These are phyloP conservation scores for Phellopilus nigrolimitatus DNA, from an alignment of 1,284 basidiomycete species.

Conservation along the genomic window DNA sequence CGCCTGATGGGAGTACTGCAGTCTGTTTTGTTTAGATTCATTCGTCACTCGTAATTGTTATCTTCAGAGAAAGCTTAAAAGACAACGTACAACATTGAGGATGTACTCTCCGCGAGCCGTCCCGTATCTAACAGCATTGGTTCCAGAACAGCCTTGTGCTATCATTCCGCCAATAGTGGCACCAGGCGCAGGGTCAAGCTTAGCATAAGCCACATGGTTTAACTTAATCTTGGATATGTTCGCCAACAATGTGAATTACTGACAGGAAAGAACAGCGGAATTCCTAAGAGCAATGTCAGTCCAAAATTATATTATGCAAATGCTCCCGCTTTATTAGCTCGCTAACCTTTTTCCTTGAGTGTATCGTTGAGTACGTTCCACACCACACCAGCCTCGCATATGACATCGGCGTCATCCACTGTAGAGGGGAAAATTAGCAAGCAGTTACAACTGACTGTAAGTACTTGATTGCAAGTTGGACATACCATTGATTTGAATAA, in stretches of 20 bases:
- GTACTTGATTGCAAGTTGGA: conserved; percentile 20
- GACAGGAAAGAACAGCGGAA: conserved; percentile 55
- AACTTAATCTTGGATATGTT: not conserved
- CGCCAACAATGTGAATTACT: conserved; percentile 15
- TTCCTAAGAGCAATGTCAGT: too few relatives aligned
- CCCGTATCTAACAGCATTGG: conserved; percentile 80
- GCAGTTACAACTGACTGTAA: too few relatives aligned
- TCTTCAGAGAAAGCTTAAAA: not conserved
- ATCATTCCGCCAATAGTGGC: conserved; percentile 58
- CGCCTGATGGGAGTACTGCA: conserved; percentile 72
- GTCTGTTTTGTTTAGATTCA: too few relatives aligned
- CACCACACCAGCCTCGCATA: conserved; percentile 43
- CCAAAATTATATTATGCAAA: not conserved
- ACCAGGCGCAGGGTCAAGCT: conserved; percentile 33
- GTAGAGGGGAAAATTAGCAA: not conserved
- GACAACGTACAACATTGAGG: conserved; percentile 48
- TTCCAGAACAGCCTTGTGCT: conserved; percentile 34
- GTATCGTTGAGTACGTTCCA: conserved; percentile 53
- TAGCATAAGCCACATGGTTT: not conserved
- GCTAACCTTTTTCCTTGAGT: conserved; percentile 33
- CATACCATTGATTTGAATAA: conserved; percentile 35
- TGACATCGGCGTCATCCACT: conserved; percentile 40
- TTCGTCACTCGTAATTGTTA: not conserved
- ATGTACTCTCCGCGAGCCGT: conserved; percentile 75
- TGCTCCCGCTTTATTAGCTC: not conserved